Conservation (phyloP, 768 basidiomycete genomes). For the Boletales sp. region DNA sequence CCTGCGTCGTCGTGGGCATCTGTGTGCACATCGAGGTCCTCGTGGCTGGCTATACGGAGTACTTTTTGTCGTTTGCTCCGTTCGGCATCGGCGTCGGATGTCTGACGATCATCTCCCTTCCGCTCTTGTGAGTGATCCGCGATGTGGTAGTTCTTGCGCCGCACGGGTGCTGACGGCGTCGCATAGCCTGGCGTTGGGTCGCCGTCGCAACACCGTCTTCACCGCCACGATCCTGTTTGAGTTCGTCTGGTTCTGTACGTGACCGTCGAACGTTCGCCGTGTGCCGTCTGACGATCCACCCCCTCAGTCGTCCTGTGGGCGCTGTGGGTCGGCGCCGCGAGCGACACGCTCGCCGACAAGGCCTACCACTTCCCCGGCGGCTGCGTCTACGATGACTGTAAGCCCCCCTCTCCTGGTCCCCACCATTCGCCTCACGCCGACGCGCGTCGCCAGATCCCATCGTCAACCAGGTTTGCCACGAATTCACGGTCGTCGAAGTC, state of each 20-base stretch:
- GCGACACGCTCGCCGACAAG: slow-evolving; percentile 7
- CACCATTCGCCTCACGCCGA: no score
- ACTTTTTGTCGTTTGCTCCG: slow-evolving; percentile 9
- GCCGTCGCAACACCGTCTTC: slow-evolving; percentile 6
- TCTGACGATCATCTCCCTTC: slow-evolving; percentile 21
- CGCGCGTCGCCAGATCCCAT: neutral
- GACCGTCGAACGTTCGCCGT: neutral
- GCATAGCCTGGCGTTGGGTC: slow-evolving; percentile 16
- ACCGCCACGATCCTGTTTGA: slow-evolving; percentile 24
- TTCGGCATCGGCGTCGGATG: slow-evolving; percentile 12
- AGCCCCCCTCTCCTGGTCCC: neutral
- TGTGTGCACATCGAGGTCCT: slow-evolving; percentile 18
- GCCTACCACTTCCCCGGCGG: slow-evolving; percentile 15
- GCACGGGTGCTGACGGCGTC: no score
- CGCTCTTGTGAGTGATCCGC: no score
- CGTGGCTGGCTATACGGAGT: neutral
- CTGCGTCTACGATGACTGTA: slow-evolving; percentile 11
- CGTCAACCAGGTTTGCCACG: slow-evolving; percentile 12
- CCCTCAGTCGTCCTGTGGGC: slow-evolving; percentile 20
- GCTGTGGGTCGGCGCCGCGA: slow-evolving; percentile 18
- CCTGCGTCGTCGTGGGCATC: slow-evolving; percentile 19
- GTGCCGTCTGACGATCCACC: neutral
- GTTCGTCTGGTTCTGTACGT: slow-evolving; percentile 26
- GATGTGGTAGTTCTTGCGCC: no score
- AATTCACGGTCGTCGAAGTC: slow-evolving; percentile 18